Evolutionary conservation across 1,284 basidiomycete species (phyloP), one percentile per base, ranked within the genome.

Genomic region (Salmacisia buchloeana): DNA sequence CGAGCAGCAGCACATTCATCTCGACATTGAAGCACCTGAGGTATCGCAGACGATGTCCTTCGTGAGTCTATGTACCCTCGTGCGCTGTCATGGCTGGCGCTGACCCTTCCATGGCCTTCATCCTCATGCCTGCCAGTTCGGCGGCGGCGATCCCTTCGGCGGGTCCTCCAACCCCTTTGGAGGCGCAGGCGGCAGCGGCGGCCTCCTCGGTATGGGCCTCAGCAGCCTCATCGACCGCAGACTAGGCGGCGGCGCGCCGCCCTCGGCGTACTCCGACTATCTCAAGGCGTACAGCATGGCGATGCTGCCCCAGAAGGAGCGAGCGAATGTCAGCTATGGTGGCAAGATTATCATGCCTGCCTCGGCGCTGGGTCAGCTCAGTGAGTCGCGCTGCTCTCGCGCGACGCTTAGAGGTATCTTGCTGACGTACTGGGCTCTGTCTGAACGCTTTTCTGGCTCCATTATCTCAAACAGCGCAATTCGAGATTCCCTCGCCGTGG

Each of bases 311-410:
- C 87, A 89, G 52, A 85, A 86, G 72, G 86, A 92, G 80, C 84
- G 91, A 80, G 85, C 90, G 75, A 89, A 96, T 77, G 83, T 97
- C 60, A 91, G 90, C 73, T 92, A 96, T 75, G 96, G 96, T 72
- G 96, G 96, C 76, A 98, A 98, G 84, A 94, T 98, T 73, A 92
- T 98, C 66, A 93, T 99, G 91, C 96, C 96, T 2, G 90, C 91
- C 2, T 97, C 94, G 46, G 90, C 94, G 7, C 85, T 98, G 1
- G 92, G 93, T 1, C 88, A 88, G 69, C 84, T 98, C 21, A 91
- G 84, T 85, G 61, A 72, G 84, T 81, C 15, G 25, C n/a, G n/a
- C 57, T 23, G 36, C 61, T 25, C 10, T 7, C n/a, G 18, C 23
- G 13, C 12, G 18, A 35, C 5, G 54, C 35, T 57, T 34, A 15